A percentile compares a stretch with the other conserved stretches of the same genome.
These are phyloP conservation scores for Eutrema heterophyllum DNA, from an alignment of 345 rosid species.

Conservation along the genomic window DNA sequence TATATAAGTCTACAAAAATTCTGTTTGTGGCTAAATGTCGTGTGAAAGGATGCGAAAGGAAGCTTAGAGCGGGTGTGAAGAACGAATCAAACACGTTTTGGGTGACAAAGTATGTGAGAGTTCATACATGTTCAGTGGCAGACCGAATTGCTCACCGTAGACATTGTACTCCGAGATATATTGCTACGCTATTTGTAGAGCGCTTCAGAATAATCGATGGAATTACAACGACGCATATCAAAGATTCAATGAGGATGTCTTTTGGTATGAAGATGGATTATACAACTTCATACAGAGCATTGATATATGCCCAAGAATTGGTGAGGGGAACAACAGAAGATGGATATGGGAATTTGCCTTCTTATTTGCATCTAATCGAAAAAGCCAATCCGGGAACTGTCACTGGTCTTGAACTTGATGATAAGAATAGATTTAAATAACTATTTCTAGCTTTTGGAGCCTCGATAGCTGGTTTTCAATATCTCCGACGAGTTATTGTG, in stretches of 20 bases:
- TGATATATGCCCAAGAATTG: neutral
- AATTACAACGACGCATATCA: too few relatives aligned
- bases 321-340: neutral
- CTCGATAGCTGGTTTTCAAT: neutral
- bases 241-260: too few relatives aligned
- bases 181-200: neutral
- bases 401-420: neutral
- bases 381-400: neutral
- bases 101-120: too few relatives aligned
- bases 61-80: too few relatives aligned
- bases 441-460: neutral
- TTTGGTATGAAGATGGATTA: neutral
- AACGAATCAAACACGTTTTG: too few relatives aligned
- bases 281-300: neutral
- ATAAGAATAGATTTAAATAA: neutral
- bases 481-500: neutral
- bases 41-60: too few relatives aligned
- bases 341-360: neutral
- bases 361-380: neutral
- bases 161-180: too few relatives aligned
- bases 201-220: neutral
- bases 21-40: too few relatives aligned
- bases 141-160: too few relatives aligned
- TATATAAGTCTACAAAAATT: too few relatives aligned
- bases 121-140: too few relatives aligned